Evolutionary conservation across 163 green algal genomes (phyloP).

Genomic region (Scenedesmus sp.): DNA sequence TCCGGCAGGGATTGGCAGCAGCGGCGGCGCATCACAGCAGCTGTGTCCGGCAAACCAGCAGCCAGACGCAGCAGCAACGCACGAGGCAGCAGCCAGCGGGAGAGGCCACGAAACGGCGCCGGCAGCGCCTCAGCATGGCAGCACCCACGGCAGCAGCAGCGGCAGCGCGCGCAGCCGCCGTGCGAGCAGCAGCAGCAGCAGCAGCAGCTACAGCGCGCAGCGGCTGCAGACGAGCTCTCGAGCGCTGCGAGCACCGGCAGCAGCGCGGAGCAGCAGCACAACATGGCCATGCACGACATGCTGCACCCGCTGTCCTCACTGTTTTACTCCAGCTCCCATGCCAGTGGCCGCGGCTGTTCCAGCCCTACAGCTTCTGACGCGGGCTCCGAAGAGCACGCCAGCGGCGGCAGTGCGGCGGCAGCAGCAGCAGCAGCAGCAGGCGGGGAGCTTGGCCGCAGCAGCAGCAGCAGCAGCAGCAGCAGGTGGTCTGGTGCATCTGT

Average conservation of each 20-base stretch:
- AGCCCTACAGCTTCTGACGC: background rate
- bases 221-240: background rate
- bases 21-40: background rate
- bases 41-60: background rate
- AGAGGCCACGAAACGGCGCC: background rate
- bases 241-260: background rate
- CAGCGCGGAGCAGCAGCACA: conserved; percentile 13
- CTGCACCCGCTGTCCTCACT: background rate
- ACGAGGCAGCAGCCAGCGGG: background rate
- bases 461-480: conserved; percentile 36
- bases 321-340: background rate
- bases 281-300: background rate
- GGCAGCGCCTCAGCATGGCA: background rate
- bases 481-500: background rate
- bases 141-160: background rate
- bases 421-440: background rate
- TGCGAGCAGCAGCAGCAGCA: conserved; percentile 8
- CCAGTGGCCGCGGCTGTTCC: background rate
- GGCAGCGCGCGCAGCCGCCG: background rate
- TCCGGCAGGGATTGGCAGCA: background rate
- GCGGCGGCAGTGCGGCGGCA: background rate
- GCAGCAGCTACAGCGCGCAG: background rate
- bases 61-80: background rate
- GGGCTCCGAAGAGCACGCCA: background rate
- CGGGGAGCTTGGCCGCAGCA: background rate